Percentiles rank a stretch among this genome's conserved stretches.
These are phyloP conservation scores for Epichloe sp. DNA, from an alignment of 2,329 filamentous ascomycete genomes.

Conservation along the genomic window DNA sequence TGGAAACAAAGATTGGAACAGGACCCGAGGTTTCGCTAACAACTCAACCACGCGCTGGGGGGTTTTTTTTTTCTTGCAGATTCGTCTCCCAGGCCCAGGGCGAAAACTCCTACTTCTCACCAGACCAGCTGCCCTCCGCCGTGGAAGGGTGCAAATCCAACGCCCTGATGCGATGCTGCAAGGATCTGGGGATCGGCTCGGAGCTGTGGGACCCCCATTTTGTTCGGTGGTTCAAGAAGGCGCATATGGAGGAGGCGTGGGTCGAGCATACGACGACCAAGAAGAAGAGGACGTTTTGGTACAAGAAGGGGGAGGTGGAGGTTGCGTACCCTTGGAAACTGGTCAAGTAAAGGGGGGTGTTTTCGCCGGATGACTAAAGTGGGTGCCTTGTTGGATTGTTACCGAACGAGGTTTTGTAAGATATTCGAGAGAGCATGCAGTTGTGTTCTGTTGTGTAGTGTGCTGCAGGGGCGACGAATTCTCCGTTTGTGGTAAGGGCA, in stretches of 20 bases:
- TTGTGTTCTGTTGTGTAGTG: no score
- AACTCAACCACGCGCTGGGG: background rate
- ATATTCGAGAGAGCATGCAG: background rate
- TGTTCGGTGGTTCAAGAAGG: constrained; percentile 68
- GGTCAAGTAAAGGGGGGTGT: constrained; percentile 6
- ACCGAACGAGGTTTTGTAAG: background rate
- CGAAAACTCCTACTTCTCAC: constrained; percentile 85
- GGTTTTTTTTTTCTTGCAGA: constrained; percentile 30
- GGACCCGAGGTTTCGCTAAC: no score
- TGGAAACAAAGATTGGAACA: no score
- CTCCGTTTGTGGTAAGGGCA: background rate
- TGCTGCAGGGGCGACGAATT: background rate
- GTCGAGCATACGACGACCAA: constrained; percentile 80
- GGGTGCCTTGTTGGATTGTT: background rate
- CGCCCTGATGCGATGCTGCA: constrained; percentile 94
- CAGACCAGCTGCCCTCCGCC: constrained; percentile 83
- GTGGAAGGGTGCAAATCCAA: constrained; percentile 97
- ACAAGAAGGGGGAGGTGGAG: constrained; percentile 64
- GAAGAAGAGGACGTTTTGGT: constrained; percentile 79
- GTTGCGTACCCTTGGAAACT: constrained; percentile 48
- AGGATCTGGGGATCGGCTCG: constrained; percentile 86
- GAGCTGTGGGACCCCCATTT: constrained; percentile 91
- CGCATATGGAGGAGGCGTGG: constrained; percentile 67
- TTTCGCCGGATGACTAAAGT: no score
- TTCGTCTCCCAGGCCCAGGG: constrained; percentile 86